These are phyloP conservation scores for Xylariaceae sp. DNA, from an alignment of 2,329 filamentous ascomycete species.

Conservation along the genomic window DNA sequence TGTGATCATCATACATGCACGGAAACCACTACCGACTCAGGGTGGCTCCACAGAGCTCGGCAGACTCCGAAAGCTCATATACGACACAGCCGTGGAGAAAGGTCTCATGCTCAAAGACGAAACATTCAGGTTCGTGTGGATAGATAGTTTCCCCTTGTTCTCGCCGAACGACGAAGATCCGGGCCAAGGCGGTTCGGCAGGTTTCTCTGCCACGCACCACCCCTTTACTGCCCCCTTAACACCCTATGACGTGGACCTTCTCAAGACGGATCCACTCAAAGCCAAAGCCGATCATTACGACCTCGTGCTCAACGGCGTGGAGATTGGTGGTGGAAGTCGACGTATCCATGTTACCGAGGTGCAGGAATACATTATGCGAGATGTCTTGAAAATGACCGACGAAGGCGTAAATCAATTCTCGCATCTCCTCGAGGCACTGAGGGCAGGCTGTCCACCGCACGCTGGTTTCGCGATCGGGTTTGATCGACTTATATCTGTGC, in stretches of 20 bases:
- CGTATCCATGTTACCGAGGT: slow-evolving; percentile 86
- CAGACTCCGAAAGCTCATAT: slow-evolving; percentile 72
- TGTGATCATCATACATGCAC: slow-evolving; percentile 80
- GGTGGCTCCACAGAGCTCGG: slow-evolving; percentile 76
- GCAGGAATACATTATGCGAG: slow-evolving; percentile 83
- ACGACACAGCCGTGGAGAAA: slow-evolving; percentile 70
- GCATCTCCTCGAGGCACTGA: slow-evolving; percentile 82
- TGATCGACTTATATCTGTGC: slow-evolving; percentile 80
- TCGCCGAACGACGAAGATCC: slow-evolving; percentile 69
- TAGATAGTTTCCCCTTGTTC: slow-evolving; percentile 92
- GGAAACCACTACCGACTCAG: slow-evolving; percentile 65
- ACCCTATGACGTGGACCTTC: slow-evolving; percentile 72
- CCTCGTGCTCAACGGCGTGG: slow-evolving; percentile 91
- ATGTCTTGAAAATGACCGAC: slow-evolving; percentile 79
- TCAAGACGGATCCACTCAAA: slow-evolving; percentile 72
- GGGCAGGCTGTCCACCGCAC: slow-evolving; percentile 89
- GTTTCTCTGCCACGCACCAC: slow-evolving; percentile 88
- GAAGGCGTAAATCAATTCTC: slow-evolving; percentile 79
- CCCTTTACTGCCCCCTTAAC: slow-evolving; percentile 90
- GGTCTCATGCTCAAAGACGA: slow-evolving; percentile 56
- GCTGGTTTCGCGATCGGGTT: slow-evolving; percentile 93
- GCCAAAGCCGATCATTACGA: slow-evolving; percentile 92
- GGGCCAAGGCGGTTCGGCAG: slow-evolving; percentile 80
- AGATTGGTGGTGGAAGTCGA: slow-evolving; percentile 89
- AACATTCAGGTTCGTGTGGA: slow-evolving; percentile 78